Evolutionary conservation across 2,329 filamentous ascomycete species (phyloP).

Genomic region (Cladophialophora bantiana): DNA sequence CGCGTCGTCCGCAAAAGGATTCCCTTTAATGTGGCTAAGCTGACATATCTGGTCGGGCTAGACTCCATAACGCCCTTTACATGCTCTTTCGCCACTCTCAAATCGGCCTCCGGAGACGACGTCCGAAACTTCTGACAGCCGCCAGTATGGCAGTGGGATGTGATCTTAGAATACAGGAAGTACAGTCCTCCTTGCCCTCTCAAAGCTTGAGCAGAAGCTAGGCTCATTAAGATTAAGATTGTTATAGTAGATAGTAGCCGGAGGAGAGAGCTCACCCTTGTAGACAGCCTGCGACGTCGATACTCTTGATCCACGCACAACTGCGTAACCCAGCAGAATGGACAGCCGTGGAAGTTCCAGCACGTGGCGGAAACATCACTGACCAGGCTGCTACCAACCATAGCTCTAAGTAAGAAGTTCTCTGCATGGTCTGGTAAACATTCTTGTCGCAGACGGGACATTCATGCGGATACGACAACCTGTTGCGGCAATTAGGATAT

Average conservation of each 20-base stretch:
- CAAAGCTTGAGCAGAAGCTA: neutral
- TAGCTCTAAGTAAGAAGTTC: neutral
- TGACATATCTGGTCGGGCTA: constrained; percentile 19
- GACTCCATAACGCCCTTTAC: constrained; percentile 13
- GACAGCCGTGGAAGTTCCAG: constrained; percentile 1
- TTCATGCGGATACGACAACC: neutral
- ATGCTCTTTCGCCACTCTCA: neutral
- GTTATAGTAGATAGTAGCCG: neutral
- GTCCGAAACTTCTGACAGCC: constrained; percentile 13
- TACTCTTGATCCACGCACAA: constrained; percentile 15
- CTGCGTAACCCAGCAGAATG: constrained; percentile 21
- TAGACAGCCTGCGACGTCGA: constrained; percentile 14
- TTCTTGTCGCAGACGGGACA: neutral
- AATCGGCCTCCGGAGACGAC: constrained; percentile 7
- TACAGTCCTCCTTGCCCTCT: neutral
- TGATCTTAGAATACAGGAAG: constrained; percentile 16
- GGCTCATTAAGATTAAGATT: neutral
- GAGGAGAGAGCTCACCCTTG: constrained; percentile 8
- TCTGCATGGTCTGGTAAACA: neutral
- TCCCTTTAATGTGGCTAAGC: constrained; percentile 7
- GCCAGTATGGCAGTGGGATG: constrained; percentile 18
- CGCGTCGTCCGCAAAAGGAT: constrained; percentile 7
- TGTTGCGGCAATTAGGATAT: neutral
- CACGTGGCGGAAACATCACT: constrained; percentile 5
- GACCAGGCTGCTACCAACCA: neutral